These are phyloP conservation scores for Fusarium anguioides DNA, from an alignment of 2,329 filamentous ascomycete species.

Conservation along the genomic window DNA sequence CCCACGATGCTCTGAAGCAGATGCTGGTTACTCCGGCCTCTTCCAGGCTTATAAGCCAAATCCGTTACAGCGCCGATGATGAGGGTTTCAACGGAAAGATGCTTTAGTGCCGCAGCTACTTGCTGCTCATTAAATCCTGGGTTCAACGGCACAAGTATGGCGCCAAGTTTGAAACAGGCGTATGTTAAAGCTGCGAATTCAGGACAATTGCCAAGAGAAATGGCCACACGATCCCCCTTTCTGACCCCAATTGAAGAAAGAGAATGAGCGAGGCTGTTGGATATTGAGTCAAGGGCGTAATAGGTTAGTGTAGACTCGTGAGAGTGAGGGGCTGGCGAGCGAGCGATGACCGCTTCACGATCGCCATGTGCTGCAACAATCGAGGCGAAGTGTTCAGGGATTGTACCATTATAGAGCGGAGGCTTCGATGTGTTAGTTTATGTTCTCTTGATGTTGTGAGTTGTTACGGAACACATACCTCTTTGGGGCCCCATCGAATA, in stretches of 20 bases:
- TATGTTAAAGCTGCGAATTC: conserved; percentile 90
- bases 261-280: conserved; percentile 79
- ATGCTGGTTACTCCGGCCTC: conserved; percentile 63
- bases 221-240: conserved; percentile 86
- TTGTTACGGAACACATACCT: conserved; percentile 38
- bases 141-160: conserved; percentile 91
- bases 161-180: conserved; percentile 93
- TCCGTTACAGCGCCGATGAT: conserved; percentile 91
- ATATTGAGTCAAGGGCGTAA: conserved; percentile 76
- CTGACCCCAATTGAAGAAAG: conserved; percentile 76
- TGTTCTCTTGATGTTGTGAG: background rate
- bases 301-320: conserved; percentile 80
- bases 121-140: conserved; percentile 86
- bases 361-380: conserved; percentile 74
- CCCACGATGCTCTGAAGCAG: conserved; percentile 60
- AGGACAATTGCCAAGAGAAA: conserved; percentile 85
- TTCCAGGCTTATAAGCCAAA: conserved; percentile 72
- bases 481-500: conserved; percentile 46
- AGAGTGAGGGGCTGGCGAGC: conserved; percentile 55
- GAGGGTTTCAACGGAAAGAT: conserved; percentile 78
- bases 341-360: conserved; percentile 66
- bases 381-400: conserved; percentile 76
- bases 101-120: conserved; percentile 79
- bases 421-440: conserved; percentile 62
- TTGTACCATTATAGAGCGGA: conserved; percentile 72